Base-by-base conservation (phyloP, 768 basidiomycete genomes). In the Leccinellum rugosiceps region DNA sequence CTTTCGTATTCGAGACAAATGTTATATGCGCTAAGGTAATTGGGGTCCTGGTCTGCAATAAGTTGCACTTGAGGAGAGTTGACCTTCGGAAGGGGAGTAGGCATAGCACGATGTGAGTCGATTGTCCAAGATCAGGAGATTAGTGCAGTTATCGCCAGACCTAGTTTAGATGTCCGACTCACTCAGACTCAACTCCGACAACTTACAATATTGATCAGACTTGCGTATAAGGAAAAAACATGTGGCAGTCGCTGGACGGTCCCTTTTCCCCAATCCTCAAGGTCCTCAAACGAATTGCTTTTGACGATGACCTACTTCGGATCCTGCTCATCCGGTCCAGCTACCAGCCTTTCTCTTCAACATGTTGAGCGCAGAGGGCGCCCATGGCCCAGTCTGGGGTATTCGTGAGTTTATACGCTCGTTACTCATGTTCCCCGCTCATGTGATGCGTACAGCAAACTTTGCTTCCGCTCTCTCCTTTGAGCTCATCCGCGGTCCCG, bases 231-330 rank as follows among this genome's bases (percentile, higher is more conserved):
- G n/a, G n/a, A n/a, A n/a, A n/a, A n/a, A n/a, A n/a, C n/a, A n/a
- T n/a, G n/a, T n/a, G n/a, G n/a, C 63, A 93, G 90, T 95, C 61
- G 90, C 92, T 55, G 90, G 90, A 10, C 86, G 88, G 61, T 86
- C 91, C 91, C 59, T 74, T 94, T 35, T 80, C 83, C 63, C 86
- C 86, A 17, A 82, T 94, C 70, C 76, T 91, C 58, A 77, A 70
- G 51, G 82, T 89, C 26, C 81, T 94, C 51, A 82, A 90, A 68
- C 85, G 83, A 58, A 87, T 95, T 72, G 82, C 86, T 17, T 89
- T 86, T 76, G 84, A 86, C 57, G 83, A 81, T 58, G 87, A 90
- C 74, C 86, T 88, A 34, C 82, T 94, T 52, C 86, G 89, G 64
- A 78, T 94, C 69, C 76, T 88, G 70, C 75, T 92, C 59, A 77